Evolutionary conservation across 2,329 filamentous ascomycete species (phyloP).

Genomic region (Plectosphaerella plurivora): DNA sequence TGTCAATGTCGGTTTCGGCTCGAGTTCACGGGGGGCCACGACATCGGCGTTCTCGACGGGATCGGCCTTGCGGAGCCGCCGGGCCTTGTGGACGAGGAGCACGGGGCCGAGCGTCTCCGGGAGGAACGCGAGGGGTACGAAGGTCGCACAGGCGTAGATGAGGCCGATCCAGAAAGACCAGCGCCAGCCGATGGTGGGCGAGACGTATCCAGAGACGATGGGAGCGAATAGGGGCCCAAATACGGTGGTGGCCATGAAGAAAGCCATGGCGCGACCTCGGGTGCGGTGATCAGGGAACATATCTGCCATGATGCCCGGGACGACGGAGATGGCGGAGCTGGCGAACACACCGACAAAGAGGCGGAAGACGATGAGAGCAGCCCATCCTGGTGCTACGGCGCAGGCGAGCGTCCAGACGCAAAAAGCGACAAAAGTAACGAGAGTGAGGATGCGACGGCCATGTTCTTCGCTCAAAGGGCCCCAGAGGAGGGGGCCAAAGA

Average conservation of each 20-base stretch:
- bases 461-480: conserved; percentile 63
- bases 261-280: conserved; percentile 56
- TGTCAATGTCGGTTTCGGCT: conserved; percentile 48
- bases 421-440: conserved; percentile 43
- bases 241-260: conserved; percentile 62
- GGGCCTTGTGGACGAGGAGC: conserved; percentile 52
- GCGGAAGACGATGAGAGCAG: conserved; percentile 49
- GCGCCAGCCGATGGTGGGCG: conserved; percentile 56
- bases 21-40: conserved; percentile 59
- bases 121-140: conserved; percentile 56
- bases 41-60: conserved; percentile 40
- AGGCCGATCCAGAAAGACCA: conserved; percentile 69
- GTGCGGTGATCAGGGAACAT: conserved; percentile 53
- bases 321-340: conserved; percentile 56
- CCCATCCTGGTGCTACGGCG: conserved; percentile 48
- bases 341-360: conserved; percentile 50
- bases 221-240: conserved; percentile 65
- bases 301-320: conserved; percentile 62
- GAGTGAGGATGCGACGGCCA: conserved; percentile 45
- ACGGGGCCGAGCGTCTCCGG: conserved; percentile 61
- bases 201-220: conserved; percentile 59
- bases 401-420: conserved; percentile 50
- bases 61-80: conserved; percentile 49
- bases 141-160: conserved; percentile 60
- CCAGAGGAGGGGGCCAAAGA: conserved; percentile 57